Conservation (phyloP, 148 eudicot species). For the Rhododendron griersonianum region DNA sequence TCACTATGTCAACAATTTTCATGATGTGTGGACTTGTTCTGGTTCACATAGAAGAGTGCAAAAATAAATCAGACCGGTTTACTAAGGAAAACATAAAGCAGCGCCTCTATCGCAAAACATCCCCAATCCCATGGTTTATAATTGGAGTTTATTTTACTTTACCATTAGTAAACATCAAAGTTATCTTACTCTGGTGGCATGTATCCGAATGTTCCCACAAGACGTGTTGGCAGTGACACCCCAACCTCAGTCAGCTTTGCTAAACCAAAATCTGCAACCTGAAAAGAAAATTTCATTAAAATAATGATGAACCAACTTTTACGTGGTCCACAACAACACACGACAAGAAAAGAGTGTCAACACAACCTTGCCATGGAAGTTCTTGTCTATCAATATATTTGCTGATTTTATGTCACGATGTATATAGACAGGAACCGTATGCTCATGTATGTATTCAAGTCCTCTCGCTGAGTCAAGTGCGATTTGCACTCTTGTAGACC, state of each 20-base stretch:
- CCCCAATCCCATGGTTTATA: background rate
- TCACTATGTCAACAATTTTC: background rate
- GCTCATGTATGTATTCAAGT: background rate
- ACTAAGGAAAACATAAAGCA: background rate
- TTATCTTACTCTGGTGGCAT: slow-evolving; percentile 96
- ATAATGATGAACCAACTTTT: background rate
- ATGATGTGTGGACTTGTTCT: background rate
- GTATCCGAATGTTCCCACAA: slow-evolving; percentile 98
- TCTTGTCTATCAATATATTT: background rate
- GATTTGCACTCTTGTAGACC: slow-evolving; percentile 68
- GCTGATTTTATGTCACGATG: background rate
- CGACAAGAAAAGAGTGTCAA: background rate
- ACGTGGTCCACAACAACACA: background rate
- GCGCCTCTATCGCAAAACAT: background rate
- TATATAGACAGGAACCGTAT: background rate
- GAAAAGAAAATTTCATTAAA: slow-evolving; percentile 4
- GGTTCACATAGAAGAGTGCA: background rate
- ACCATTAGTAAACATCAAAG: background rate
- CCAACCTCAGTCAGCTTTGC: slow-evolving; percentile 84
- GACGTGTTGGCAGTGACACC: slow-evolving; percentile 61
- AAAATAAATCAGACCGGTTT: background rate
- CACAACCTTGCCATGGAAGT: background rate
- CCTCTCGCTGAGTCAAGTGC: slow-evolving; percentile 45
- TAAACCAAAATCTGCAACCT: slow-evolving; percentile 99
- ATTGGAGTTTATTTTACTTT: background rate